These are phyloP conservation scores for Aegilops bicornis DNA, from an alignment of 176 grass and related monocot genomes.

Conservation along the genomic window DNA sequence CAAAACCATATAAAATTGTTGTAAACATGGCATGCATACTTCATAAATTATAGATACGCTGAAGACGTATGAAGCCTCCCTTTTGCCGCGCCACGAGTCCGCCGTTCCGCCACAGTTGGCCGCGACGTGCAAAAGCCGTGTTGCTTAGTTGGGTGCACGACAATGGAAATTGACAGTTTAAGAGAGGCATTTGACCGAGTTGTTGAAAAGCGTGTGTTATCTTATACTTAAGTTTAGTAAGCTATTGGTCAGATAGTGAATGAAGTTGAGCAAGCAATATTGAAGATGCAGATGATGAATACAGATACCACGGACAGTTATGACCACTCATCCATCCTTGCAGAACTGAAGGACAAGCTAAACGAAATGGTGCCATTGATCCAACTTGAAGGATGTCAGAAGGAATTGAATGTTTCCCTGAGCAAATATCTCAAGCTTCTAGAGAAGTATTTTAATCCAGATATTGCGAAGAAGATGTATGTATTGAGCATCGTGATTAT, in stretches of 20 bases:
- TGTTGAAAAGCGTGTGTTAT: conserved; percentile 56
- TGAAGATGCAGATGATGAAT: conserved; percentile 46
- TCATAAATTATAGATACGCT: too few relatives aligned
- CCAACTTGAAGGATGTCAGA: conserved; percentile 49
- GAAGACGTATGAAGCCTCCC: too few relatives aligned
- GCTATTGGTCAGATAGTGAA: conserved; percentile 51
- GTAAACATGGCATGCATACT: too few relatives aligned
- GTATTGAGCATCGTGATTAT: too few relatives aligned
- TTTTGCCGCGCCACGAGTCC: too few relatives aligned
- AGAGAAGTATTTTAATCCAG: conserved; percentile 74
- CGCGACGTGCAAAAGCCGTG: background rate
- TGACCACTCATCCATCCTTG: too few relatives aligned
- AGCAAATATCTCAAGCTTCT: conserved; percentile 73
- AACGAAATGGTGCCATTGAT: too few relatives aligned
- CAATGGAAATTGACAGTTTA: conserved; percentile 78
- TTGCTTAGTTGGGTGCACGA: conserved; percentile 27
- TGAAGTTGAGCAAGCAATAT: conserved; percentile 55
- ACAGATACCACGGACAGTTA: too few relatives aligned
- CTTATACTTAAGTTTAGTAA: conserved; percentile 56
- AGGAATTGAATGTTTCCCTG: conserved; percentile 65
- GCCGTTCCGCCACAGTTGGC: too few relatives aligned
- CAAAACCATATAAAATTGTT: too few relatives aligned
- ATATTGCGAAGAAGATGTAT: conserved; percentile 47
- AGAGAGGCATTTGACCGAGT: conserved; percentile 77
- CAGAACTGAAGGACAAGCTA: too few relatives aligned